These are phyloP conservation scores for Fusarium clavum DNA, from an alignment of 2,329 filamentous ascomycete species.

Conservation along the genomic window DNA sequence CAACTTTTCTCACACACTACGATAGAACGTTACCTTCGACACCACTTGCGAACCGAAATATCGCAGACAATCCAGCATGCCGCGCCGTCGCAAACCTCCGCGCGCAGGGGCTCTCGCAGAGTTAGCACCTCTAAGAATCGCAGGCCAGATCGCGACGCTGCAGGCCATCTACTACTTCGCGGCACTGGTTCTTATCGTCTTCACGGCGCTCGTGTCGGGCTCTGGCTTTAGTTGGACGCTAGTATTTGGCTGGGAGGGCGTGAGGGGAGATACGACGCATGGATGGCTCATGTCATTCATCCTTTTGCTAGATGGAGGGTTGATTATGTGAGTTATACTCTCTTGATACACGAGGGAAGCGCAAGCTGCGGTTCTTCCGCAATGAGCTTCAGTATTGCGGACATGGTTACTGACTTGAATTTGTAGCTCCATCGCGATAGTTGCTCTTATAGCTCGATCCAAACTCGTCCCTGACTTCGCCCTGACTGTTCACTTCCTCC, in stretches of 20 bases:
- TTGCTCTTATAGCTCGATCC: constrained; percentile 85
- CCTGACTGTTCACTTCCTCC: constrained; percentile 85
- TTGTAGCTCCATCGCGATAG: constrained; percentile 80
- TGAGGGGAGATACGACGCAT: constrained; percentile 71
- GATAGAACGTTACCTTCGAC: constrained; percentile 1
- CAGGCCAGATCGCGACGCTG: constrained; percentile 67
- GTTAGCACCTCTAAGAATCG: constrained; percentile 70
- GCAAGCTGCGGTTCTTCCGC: not conserved
- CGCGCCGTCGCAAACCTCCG: constrained; percentile 67
- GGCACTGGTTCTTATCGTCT: constrained; percentile 65
- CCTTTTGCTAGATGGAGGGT: constrained; percentile 66
- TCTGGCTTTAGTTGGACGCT: constrained; percentile 64
- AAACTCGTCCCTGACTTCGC: constrained; percentile 97
- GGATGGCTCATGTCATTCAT: constrained; percentile 70
- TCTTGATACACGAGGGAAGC: not conserved
- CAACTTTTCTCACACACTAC: not conserved
- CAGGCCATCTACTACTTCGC: constrained; percentile 67
- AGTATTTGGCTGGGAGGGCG: constrained; percentile 67
- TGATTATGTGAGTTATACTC: constrained; percentile 59
- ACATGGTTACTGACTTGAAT: constrained; percentile 15
- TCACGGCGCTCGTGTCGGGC: constrained; percentile 69
- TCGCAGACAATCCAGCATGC: constrained; percentile 52
- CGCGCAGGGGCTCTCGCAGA: constrained; percentile 70
- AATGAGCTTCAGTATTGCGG: not conserved
- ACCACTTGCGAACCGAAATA: not conserved